Evolutionary conservation across 768 basidiomycete genomes (phyloP).

Genomic region (Galerina marginata): DNA sequence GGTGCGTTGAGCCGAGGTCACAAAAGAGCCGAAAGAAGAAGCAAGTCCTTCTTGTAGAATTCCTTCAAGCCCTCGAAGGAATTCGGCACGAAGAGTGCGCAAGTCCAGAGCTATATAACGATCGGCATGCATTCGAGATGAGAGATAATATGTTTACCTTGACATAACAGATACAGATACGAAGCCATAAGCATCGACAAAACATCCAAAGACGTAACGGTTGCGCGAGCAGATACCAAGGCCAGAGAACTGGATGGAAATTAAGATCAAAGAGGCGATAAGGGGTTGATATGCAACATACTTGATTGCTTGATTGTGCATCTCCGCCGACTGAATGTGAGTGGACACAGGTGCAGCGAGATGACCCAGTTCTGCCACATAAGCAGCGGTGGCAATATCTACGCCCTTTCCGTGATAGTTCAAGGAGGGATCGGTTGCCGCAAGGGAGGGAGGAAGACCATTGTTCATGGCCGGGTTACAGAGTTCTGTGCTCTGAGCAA

Average conservation of each 20-base stretch:
- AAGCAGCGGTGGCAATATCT: conserved; percentile 84
- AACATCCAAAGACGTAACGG: conserved; percentile 71
- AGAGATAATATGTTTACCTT: conserved; percentile 41
- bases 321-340: conserved; percentile 83
- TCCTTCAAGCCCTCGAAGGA: conserved; percentile 48
- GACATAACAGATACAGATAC: conserved; percentile 75
- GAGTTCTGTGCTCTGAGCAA: conserved; percentile 75
- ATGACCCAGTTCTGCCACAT: conserved; percentile 78
- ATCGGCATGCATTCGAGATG: conserved; percentile 9
- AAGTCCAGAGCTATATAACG: conserved; percentile 68
- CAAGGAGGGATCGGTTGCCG: conserved; percentile 75
- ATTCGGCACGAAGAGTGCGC: conserved; percentile 72
- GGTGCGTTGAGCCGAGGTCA: conserved; percentile 35
- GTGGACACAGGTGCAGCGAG: conserved; percentile 81
- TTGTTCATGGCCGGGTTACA: conserved; percentile 83
- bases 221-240: conserved; percentile 76
- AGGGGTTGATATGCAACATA: conserved; percentile 36
- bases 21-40: conserved; percentile 46
- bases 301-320: conserved; percentile 89
- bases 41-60: conserved; percentile 58
- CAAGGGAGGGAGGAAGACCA: conserved; percentile 76
- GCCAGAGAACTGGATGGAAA: conserved; percentile 53
- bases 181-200: conserved; percentile 71
- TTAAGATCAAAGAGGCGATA: conserved; percentile 2
- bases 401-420: conserved; percentile 82